Conservation (phyloP, 2,329 filamentous ascomycete species). For the Monilinia aucupariae region DNA sequence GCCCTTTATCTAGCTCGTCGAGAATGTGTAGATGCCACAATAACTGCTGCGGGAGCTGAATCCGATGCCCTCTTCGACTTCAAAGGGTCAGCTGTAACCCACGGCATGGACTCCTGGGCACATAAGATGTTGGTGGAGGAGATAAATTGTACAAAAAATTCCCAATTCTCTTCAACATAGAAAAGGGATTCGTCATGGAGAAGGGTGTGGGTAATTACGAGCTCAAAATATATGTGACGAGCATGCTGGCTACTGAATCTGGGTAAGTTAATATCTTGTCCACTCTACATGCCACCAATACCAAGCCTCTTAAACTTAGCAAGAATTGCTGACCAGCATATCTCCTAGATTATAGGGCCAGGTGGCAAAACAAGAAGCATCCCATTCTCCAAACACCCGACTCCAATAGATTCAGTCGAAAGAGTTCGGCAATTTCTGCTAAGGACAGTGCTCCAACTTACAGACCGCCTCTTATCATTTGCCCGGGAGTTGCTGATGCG, state of each 20-base stretch:
- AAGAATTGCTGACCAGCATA: not conserved
- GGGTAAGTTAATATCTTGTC: no score
- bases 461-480: constrained; percentile 44
- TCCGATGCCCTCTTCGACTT: constrained; percentile 45
- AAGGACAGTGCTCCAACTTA: constrained; percentile 50
- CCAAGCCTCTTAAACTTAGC: not conserved
- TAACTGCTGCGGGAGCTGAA: constrained; percentile 45
- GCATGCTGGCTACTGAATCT: constrained; percentile 52
- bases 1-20: constrained; percentile 41
- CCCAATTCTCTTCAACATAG: constrained; percentile 46
- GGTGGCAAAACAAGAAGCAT: constrained; percentile 17
- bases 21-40: constrained; percentile 44
- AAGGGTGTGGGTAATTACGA: constrained; percentile 43
- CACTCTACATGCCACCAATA: no score
- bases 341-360: not conserved
- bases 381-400: constrained; percentile 35
- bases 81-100: constrained; percentile 46
- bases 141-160: constrained; percentile 42
- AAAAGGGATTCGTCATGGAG: constrained; percentile 46
- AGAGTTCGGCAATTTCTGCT: constrained; percentile 45
- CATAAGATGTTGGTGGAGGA: constrained; percentile 45
- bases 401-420: constrained; percentile 43
- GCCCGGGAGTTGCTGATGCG: constrained; percentile 53
- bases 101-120: constrained; percentile 51
- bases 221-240: constrained; percentile 50